Evolutionary conservation across 163 green algal species (phyloP), one percentile per base, ranked within the genome.

Genomic region (Coccomyxa subellipsoidea): DNA sequence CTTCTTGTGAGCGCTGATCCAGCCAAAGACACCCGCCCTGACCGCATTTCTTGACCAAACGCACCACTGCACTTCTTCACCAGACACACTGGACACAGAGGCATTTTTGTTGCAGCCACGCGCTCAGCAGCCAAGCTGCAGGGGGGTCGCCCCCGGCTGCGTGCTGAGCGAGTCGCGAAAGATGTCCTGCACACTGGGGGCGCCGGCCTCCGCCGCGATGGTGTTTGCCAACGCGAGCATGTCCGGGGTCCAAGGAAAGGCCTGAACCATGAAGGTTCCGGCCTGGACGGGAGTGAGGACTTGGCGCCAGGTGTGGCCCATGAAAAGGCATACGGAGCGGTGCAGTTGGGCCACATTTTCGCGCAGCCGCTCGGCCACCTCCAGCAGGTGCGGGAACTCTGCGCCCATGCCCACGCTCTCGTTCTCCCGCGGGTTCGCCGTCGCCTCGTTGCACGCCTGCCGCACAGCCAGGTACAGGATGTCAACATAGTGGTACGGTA

Each of bases 231-330:
- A 23, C 66, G 66, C 66, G 8, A 73, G 66, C 66, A 73, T 73
- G 66, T 73, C 66, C 21, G 66, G 66, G 1, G 66, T 23, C 66
- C 66, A 73, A 7, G 70, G 70, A 32, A 47, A 77, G 31, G 70
- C 70, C 32, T 77, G 70, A 0, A 77, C 70, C 32, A 77, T 77
- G 70, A 77, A 77, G 70, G 70, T 77, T 12, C 32, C 70, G 7
- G 34, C 70, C 70, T 77, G 70, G 27, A 39, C 32, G 15, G 70
- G 70, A 10, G 70, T 77, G 27, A 77, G 70, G 27, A 77, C 70
- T 31, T 77, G 21, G 32, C 15, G 27, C 70, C 70, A 77, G 70
- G 70, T 34, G 32, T 40, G 31, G 32, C 32, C 34, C 70, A 77
- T 77, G 70, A 77, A 77, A 9, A 77, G 70, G 70, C 70, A 77